Percentiles rank a stretch among this genome's conserved stretches.
Conservation (phyloP, 2,329 filamentous ascomycete species). For the Thermoascus crustaceus region DNA sequence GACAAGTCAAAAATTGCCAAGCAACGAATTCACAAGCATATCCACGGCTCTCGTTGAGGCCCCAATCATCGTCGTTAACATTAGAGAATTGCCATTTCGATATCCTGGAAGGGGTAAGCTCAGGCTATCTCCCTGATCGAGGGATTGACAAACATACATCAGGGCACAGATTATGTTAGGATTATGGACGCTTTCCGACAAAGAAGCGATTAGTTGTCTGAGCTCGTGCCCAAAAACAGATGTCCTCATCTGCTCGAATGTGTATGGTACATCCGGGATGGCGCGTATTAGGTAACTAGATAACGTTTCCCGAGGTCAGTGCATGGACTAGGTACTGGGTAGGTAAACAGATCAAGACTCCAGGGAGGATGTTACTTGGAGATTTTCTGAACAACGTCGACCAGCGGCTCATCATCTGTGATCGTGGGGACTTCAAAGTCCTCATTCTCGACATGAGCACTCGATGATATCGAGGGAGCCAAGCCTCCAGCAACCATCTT, state of each 20-base stretch:
- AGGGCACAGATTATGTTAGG: constrained; percentile 40
- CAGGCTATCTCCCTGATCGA: background rate
- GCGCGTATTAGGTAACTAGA: constrained; percentile 32
- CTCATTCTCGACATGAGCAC: constrained; percentile 13
- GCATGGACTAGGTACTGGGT: background rate
- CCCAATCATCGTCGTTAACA: constrained; percentile 45
- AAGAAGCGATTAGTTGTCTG: constrained; percentile 28
- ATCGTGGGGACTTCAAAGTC: constrained; percentile 28
- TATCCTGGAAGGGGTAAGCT: constrained; percentile 33
- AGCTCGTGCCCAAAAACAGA: constrained; percentile 30
- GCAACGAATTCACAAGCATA: constrained; percentile 54
- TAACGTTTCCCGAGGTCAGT: background rate
- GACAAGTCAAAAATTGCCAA: constrained; percentile 52
- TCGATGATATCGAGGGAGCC: constrained; percentile 11
- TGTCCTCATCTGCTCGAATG: constrained; percentile 38
- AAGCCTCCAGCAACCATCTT: constrained; percentile 3
- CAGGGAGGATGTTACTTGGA: constrained; percentile 20
- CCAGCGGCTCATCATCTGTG: constrained; percentile 31
- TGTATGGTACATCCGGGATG: constrained; percentile 33
- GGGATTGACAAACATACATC: constrained; percentile 36
- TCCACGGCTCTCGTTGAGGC: constrained; percentile 48
- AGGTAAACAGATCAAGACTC: constrained; percentile 2
- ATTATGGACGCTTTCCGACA: constrained; percentile 37
- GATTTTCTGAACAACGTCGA: constrained; percentile 33
- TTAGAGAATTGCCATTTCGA: constrained; percentile 50